These are phyloP conservation scores for Sporothrix pallida DNA, from an alignment of 2,329 filamentous ascomycete genomes.

Conservation along the genomic window DNA sequence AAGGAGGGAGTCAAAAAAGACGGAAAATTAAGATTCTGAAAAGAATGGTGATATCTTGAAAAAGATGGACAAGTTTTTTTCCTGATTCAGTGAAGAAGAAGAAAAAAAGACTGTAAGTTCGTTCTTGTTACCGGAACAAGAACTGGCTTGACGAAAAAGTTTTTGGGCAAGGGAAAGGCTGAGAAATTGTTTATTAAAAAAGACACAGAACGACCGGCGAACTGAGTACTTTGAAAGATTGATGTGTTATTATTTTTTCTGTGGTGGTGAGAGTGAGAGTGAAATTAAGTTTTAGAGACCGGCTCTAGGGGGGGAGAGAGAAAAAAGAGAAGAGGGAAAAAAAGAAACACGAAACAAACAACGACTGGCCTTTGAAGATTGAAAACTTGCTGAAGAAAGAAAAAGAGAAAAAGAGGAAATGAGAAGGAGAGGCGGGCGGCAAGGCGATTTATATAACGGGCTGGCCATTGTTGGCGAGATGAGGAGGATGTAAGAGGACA, in stretches of 20 bases:
- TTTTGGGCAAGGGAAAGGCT: slow-evolving; percentile 38
- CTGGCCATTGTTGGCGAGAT: slow-evolving; percentile 41
- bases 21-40: slow-evolving; percentile 15
- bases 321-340: slow-evolving; percentile 60
- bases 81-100: slow-evolving; percentile 23
- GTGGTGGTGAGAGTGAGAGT: slow-evolving; percentile 29
- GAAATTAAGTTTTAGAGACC: slow-evolving; percentile 43
- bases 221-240: slow-evolving; percentile 30
- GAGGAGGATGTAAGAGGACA: slow-evolving; percentile 43
- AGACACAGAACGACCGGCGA: slow-evolving; percentile 37
- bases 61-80: slow-evolving; percentile 26
- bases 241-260: slow-evolving; percentile 4
- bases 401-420: slow-evolving; percentile 52
- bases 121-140: slow-evolving; percentile 44
- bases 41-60: slow-evolving; percentile 13
- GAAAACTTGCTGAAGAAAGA: slow-evolving; percentile 69
- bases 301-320: slow-evolving; percentile 50
- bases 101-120: slow-evolving; percentile 31
- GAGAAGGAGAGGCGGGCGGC: slow-evolving; percentile 46
- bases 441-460: slow-evolving; percentile 50
- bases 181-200: slow-evolving; percentile 37
- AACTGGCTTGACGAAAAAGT: slow-evolving; percentile 35
- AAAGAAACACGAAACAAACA: slow-evolving; percentile 59
- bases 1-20: slow-evolving; percentile 5
- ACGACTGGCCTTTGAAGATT: slow-evolving; percentile 60